Evolutionary conservation across 768 basidiomycete species (phyloP), one percentile per base, ranked within the genome.

Genomic region (Tricholoma terreum): DNA sequence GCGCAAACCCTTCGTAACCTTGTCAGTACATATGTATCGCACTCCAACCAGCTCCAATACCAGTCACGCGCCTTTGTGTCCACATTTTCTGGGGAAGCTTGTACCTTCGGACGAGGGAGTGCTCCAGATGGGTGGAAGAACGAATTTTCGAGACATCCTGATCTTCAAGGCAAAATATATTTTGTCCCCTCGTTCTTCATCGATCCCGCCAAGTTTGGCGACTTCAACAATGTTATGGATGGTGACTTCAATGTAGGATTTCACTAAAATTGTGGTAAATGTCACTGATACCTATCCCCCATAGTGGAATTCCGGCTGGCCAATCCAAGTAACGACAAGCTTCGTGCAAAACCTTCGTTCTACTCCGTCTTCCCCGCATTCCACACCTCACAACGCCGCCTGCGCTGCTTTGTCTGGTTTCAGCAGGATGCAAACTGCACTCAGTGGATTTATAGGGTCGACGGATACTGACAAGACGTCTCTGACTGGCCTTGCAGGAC

Each of bases 221-320:
- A 77, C 11, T 86, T 81, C 58, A 56, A 57, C 9, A 72, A 71
- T 35, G 73, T 84, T 30, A 79, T 86, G 65, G 71, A 84, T 61
- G 87, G 87, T 17, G 77, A 76, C 54, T 85, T 85, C 64, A 83
- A 81, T 57, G 86, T 87, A 64, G 53, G 79, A 64, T 14, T 21
- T 58, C 52, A n/a, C 58, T 7, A 31, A 22, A 10, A 30, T 21
- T 52, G 15, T 19, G 52, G 55, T 14, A 17, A 6, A 53, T 34
- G 55, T 49, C 12, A 42, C 19, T 57, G 61, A 50, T 66, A 58
- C 58, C 10, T 24, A 17, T 58, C 19, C 27, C n/a, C n/a, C 15
- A 2, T 48, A 87, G 84, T 94, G 87, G 87, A 90, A 94, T 67
- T 80, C 81, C 24, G 92, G 77, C 35, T 94, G 92, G 92, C 90